Evolutionary conservation across 352 stramenopile genomes (phyloP).

Genomic region (Phytophthora sojae): DNA sequence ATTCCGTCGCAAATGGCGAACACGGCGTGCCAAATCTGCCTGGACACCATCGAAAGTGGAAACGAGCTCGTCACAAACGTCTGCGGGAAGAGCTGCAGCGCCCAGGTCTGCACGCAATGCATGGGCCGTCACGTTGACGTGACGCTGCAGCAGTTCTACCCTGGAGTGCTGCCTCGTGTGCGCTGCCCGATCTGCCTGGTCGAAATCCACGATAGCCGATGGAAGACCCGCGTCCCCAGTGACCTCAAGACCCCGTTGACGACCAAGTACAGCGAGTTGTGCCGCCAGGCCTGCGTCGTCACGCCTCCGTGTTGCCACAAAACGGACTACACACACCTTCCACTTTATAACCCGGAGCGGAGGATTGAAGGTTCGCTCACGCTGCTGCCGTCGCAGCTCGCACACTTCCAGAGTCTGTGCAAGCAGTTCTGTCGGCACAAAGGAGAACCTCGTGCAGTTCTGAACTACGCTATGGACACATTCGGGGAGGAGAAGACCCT

Average conservation of each 20-base stretch:
- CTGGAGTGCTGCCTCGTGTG: constrained; percentile 39
- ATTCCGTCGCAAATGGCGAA: too few relatives aligned
- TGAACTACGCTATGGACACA: constrained; percentile 28
- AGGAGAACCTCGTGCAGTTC: constrained; percentile 17
- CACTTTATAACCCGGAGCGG: constrained; percentile 1
- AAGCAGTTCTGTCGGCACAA: constrained; percentile 34
- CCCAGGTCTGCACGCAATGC: constrained; percentile 32
- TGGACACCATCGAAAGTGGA: constrained; percentile 26
- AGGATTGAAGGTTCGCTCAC: neutral
- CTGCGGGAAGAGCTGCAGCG: constrained; percentile 31
- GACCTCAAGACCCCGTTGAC: neutral
- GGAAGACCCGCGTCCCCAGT: constrained; percentile 11
- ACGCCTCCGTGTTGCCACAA: constrained; percentile 44
- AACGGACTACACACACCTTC: constrained; percentile 47
- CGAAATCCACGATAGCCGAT: constrained; percentile 27
- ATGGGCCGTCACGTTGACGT: constrained; percentile 35
- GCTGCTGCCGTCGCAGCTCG: constrained; percentile 22
- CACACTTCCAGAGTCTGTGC: constrained; percentile 22
- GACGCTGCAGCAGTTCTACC: constrained; percentile 36
- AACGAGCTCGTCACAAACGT: constrained; percentile 7
- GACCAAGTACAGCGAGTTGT: constrained; percentile 32
- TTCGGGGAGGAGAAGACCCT: constrained; percentile 28
- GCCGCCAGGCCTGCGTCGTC: constrained; percentile 31
- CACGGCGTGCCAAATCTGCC: constrained; percentile 40
- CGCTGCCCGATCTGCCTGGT: constrained; percentile 41